Evolutionary conservation across 257 asterid species (phyloP).

Genomic region (Craterostigma plantagineum): DNA sequence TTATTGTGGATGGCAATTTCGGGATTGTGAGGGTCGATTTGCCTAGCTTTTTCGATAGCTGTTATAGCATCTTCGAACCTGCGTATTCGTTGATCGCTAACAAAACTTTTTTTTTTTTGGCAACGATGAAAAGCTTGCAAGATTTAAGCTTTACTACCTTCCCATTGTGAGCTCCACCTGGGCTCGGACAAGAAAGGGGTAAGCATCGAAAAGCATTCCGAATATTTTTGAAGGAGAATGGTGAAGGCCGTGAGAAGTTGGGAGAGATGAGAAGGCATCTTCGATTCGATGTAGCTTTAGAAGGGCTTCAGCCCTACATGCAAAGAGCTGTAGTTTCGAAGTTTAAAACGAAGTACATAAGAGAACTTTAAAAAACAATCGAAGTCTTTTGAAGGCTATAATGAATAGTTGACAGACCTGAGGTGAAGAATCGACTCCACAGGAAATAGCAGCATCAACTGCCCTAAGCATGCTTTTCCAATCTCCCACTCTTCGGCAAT

Average conservation of each 20-base stretch:
- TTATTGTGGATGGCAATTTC: slow-evolving; percentile 36
- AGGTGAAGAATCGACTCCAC: slow-evolving; percentile 65
- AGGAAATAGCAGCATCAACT: slow-evolving; percentile 47
- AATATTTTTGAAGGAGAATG: slow-evolving; percentile 27
- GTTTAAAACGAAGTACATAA: slow-evolving; percentile 12
- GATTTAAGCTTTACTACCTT: slow-evolving; percentile 23
- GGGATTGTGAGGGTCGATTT: slow-evolving; percentile 35
- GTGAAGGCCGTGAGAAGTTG: slow-evolving; percentile 2
- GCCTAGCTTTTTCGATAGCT: slow-evolving; percentile 44
- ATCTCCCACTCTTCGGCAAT: slow-evolving; percentile 42
- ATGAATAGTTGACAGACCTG: slow-evolving; percentile 46
- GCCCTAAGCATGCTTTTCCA: slow-evolving; percentile 48
- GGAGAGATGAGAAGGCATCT: slow-evolving; percentile 33
- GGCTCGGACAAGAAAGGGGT: slow-evolving; percentile 36
- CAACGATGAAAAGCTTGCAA: no score
- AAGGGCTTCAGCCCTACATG: slow-evolving; percentile 85
- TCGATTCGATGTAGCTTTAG: slow-evolving; percentile 56
- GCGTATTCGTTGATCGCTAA: slow-evolving; percentile 3
- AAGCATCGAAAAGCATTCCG: slow-evolving; percentile 61
- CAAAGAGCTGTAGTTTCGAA: slow-evolving; percentile 49
- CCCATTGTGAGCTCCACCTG: slow-evolving; percentile 62
- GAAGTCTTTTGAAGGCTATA: no score
- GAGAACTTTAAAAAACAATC: neutral
- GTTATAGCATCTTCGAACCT: slow-evolving; percentile 66
- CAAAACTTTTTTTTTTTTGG: no score